Conservation (phyloP, 2,329 filamentous ascomycete genomes). For the Cryphonectria japonica region DNA sequence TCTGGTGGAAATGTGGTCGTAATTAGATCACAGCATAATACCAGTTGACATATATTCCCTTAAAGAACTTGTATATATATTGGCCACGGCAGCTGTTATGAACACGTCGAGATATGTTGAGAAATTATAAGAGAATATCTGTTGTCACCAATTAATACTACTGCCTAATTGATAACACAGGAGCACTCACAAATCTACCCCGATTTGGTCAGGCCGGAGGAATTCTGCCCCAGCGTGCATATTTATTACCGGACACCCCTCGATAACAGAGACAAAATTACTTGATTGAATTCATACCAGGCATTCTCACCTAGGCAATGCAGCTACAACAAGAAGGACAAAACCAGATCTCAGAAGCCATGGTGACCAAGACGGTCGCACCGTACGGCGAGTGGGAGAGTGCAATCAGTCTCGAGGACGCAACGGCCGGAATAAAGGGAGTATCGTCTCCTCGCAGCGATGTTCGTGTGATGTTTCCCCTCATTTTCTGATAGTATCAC, state of each 20-base stretch:
- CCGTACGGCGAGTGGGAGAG: slow-evolving; percentile 47
- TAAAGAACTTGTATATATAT: neutral
- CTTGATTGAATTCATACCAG: too few relatives aligned
- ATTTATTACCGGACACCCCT: neutral
- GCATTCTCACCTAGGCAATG: neutral
- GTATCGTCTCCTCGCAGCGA: slow-evolving; percentile 43
- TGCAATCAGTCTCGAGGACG: slow-evolving; percentile 42
- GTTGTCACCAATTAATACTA: too few relatives aligned
- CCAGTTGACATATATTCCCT: neutral
- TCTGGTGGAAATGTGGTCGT: neutral
- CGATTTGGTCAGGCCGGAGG: neutral
- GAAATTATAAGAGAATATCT: neutral
- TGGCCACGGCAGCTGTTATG: neutral
- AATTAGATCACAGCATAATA: too few relatives aligned
- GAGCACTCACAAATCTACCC: neutral
- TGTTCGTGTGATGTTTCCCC: slow-evolving; percentile 33
- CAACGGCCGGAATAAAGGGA: slow-evolving; percentile 40
- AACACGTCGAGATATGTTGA: neutral
- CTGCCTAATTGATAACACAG: too few relatives aligned
- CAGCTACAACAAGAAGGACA: neutral
- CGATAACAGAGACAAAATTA: neutral
- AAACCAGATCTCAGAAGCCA: slow-evolving; percentile 14
- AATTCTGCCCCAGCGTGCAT: neutral
- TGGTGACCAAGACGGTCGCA: slow-evolving; percentile 35
- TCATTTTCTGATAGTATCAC: neutral